These are phyloP conservation scores for Tephrocybe rancida DNA, from an alignment of 768 basidiomycete species.

Conservation along the genomic window DNA sequence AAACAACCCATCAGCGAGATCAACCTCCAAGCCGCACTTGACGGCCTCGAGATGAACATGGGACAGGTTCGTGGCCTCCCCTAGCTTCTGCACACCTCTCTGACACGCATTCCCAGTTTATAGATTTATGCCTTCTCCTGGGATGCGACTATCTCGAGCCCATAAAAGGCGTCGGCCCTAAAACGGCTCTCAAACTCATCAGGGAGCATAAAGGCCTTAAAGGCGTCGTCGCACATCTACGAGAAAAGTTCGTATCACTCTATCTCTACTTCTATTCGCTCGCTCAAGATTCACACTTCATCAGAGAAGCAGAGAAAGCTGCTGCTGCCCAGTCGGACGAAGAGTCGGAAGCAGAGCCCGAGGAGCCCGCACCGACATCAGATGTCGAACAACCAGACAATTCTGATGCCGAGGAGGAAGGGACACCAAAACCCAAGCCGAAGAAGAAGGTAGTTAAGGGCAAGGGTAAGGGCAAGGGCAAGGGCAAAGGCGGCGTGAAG, in stretches of 20 bases:
- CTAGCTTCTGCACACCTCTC: not conserved
- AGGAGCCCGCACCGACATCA: constrained; percentile 46
- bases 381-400: constrained; percentile 44
- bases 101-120: constrained; percentile 65
- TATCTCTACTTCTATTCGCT: not conserved
- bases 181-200: constrained; percentile 91
- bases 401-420: constrained; percentile 26
- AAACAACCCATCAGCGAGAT: constrained; percentile 97
- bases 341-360: constrained; percentile 36
- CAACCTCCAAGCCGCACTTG: constrained; percentile 75
- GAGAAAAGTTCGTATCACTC: constrained; percentile 60
- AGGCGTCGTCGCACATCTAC: constrained; percentile 74
- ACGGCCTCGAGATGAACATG: constrained; percentile 94
- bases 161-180: constrained; percentile 96
- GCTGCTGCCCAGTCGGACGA: constrained; percentile 32
- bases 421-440: constrained; percentile 32
- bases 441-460: constrained; percentile 44
- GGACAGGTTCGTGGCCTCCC: constrained; percentile 58
- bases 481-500: constrained; percentile 75
- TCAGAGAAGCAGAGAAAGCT: constrained; percentile 47
- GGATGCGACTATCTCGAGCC: constrained; percentile 99
- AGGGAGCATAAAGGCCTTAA: constrained; percentile 77
- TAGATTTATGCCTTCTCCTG: constrained; percentile 93
- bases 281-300: not conserved
- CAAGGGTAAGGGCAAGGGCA: constrained; percentile 62